Base-by-base conservation (phyloP, 2,329 filamentous ascomycete genomes). In the Scorias spongiosa region DNA sequence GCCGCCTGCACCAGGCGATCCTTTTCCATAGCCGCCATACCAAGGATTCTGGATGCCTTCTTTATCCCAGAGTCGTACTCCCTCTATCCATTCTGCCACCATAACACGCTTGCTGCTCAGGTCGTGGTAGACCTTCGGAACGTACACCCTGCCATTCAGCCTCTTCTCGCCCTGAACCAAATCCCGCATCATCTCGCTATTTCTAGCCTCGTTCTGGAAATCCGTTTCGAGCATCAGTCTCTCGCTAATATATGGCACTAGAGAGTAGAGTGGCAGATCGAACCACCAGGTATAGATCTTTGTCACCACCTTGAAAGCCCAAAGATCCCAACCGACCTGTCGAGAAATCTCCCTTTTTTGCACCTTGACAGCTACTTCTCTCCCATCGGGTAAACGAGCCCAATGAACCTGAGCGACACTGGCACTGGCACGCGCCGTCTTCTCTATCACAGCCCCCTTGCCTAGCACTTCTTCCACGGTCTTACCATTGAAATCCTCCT, bases 11-110 rank as follows among this genome's bases (percentile, higher is more conserved):
- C 89, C 88, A 2, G 85, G 83, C 20, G 83, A 89, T 3, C 84
- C 85, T 48, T 76, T 70, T 12, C 80, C 76, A 66, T 78, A 75
- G 6, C 84, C 83, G 17, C 87, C 88, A 32, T 79, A 66, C 89
- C 91, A 96, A 4, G 75, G 70, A 2, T 73, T 72, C 0, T 78
- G 82, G 57, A 95, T 80, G 43, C 81, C 73, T 45, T 84, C 78
- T 61, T 93, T 93, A 56, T 96, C 89, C 86, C 88, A 94, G 2
- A 98, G 70, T 1, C 88, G 75, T 2, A 93, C 78, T 6, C 91
- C 91, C 63, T 98, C 91, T 46, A 98, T 93, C 91, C 91, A 98
- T 61, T 98, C 91, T 0, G 89, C 87, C 1, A 88, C 93, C 69
- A 98, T 81, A 41, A 98, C 79, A 32, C 91, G 75, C 57, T 72